These are phyloP conservation scores for Pythium biforme DNA, from an alignment of 352 stramenopile genomes.

Conservation along the genomic window DNA sequence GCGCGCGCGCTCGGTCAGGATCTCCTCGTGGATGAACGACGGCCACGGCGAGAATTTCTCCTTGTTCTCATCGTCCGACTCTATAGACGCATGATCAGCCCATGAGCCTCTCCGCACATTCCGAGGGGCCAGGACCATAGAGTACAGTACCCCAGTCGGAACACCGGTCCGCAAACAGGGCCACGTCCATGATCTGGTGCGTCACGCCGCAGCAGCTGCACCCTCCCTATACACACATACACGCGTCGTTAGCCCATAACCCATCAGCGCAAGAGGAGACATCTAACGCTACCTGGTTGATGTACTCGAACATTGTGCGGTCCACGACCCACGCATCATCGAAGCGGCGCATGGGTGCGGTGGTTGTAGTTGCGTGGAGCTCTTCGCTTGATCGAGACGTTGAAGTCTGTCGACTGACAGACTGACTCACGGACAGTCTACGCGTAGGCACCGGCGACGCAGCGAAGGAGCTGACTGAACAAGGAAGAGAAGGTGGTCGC, in stretches of 20 bases:
- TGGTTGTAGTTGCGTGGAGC: not conserved
- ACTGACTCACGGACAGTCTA: constrained; percentile 2
- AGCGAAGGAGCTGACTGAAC: not conserved
- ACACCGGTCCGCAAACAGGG: constrained; percentile 83
- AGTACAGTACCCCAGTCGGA: constrained; percentile 88
- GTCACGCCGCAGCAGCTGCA: constrained; percentile 92
- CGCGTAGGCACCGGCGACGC: no score
- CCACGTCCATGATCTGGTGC: constrained; percentile 85
- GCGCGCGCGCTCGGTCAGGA: constrained; percentile 88
- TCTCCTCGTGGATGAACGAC: constrained; percentile 90
- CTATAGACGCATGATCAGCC: constrained; percentile 29
- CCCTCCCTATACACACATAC: constrained; percentile 49
- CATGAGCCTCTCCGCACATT: no score
- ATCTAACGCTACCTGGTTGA: constrained; percentile 63
- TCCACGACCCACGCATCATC: constrained; percentile 90
- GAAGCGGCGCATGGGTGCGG: constrained; percentile 56
- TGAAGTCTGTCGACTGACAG: constrained; percentile 15
- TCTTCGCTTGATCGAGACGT: constrained; percentile 17
- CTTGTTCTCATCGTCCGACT: constrained; percentile 91
- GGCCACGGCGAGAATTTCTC: constrained; percentile 86
- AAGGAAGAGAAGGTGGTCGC: not conserved
- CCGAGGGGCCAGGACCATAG: no score
- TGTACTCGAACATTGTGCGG: constrained; percentile 94
- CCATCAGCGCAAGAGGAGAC: no score
- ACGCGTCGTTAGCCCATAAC: not conserved